These are phyloP conservation scores for Serendipita sp. DNA, from an alignment of 768 basidiomycete genomes.

Conservation along the genomic window DNA sequence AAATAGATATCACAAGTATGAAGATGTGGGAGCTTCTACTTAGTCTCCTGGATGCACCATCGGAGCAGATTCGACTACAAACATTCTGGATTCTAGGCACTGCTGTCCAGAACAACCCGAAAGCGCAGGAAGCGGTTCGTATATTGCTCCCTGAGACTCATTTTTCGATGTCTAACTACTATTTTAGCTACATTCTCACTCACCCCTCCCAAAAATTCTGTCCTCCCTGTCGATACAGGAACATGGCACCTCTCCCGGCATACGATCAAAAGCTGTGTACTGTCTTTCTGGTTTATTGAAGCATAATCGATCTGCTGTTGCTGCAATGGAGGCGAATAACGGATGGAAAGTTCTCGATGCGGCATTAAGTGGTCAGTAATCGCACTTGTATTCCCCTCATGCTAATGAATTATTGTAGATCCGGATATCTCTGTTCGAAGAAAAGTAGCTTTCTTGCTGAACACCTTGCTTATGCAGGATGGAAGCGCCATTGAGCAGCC, in stretches of 20 bases:
- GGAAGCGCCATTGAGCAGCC: conserved; percentile 10
- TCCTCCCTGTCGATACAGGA: conserved; percentile 40
- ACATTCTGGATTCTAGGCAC: conserved; percentile 81
- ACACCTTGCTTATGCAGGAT: conserved; percentile 46
- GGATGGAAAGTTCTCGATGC: conserved; percentile 53
- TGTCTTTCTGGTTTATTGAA: conserved; percentile 63
- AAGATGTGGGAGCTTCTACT: conserved; percentile 70
- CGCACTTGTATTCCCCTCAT: conserved; percentile 4
- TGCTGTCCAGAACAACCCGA: conserved; percentile 77
- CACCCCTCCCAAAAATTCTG: conserved; percentile 52
- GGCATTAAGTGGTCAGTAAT: conserved; percentile 40
- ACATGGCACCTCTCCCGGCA: conserved; percentile 28
- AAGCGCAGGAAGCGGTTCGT: conserved; percentile 61
- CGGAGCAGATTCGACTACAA: conserved; percentile 47
- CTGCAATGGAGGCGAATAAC: conserved; percentile 30
- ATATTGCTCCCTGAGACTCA: background rate
- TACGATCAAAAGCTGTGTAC: conserved; percentile 72
- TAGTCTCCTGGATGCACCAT: conserved; percentile 37
- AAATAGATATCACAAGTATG: conserved; percentile 54
- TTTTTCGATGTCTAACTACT: background rate
- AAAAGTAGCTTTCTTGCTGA: conserved; percentile 65
- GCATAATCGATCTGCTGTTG: conserved; percentile 56
- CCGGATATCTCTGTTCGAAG: conserved; percentile 62
- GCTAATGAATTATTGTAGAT: conserved; percentile 31
- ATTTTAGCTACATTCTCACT: conserved; percentile 18